Base-by-base conservation (phyloP, 2,329 filamentous ascomycete species). In the Pseudogymnoascus verrucosus region DNA sequence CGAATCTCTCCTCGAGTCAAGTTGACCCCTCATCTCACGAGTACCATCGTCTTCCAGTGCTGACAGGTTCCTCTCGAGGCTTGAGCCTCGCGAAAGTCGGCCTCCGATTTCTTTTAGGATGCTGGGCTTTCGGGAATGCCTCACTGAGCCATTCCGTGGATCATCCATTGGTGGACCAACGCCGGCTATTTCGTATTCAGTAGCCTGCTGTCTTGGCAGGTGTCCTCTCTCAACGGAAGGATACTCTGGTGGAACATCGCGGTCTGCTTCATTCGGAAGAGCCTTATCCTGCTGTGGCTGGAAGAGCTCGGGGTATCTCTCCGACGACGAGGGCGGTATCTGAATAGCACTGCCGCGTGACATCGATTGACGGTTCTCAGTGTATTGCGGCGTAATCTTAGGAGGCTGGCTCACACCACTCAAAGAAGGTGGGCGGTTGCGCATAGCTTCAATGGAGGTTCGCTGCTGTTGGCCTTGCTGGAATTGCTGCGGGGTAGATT, bases 41-140 rank as follows among this genome's bases (percentile, higher is more conserved):
- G 44, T 54, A 10, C 44, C 44, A 28, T 54, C 44, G n/a, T 54
- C 44, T 31, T 54, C 44, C 0, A 54, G 44, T 11, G 44, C 44
- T 0, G 44, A 31, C 3, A 54, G 44, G 11, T 64, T 31, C 73
- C 71, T 62, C 71, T 66, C 16, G 69, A 73, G 16, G 68, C 65
- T 54, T 8, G 44, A 54, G 44, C 44, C 44, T 28, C 44, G 44
- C 23, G 44, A 69, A 47, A 82, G 73, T 62, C 77, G 77, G 62
- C 76, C 78, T 2, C 80, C 78, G 61, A 83, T 74, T 14, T 82
- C 80, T 66, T 81, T 83, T 66, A 85, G 80, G n/a, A 84, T 71
- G 19, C 74, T 78, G 10, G 77, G 80, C 12, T 71, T 67, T 57
- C 67, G 68, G 10, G 68, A 66, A 31, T 59, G 37, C 4, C 34